These are phyloP conservation scores for Inga oerstediana DNA, from an alignment of 306 rosid species.

Conservation along the genomic window DNA sequence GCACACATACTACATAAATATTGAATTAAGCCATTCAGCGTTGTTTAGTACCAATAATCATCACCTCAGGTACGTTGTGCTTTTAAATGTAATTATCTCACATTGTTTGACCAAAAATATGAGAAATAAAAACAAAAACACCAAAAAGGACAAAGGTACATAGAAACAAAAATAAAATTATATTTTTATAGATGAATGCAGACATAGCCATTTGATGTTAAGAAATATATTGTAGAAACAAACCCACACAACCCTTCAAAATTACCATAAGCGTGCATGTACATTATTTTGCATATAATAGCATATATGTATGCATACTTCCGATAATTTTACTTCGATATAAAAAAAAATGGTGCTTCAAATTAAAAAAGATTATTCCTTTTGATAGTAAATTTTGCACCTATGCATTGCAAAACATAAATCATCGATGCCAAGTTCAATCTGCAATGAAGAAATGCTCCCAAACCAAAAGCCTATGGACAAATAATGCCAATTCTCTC, in stretches of 20 bases:
- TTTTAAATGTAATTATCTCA: background rate
- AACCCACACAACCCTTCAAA: background rate
- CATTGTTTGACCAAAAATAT: background rate
- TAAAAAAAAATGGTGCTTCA: background rate
- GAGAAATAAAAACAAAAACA: background rate
- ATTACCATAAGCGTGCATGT: background rate
- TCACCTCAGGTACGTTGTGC: background rate
- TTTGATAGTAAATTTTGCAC: background rate
- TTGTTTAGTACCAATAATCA: background rate
- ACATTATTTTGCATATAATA: background rate
- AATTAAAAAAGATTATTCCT: background rate
- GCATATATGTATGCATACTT: background rate
- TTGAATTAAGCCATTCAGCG: no score
- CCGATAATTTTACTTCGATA: background rate
- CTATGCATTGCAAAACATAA: background rate
- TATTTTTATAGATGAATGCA: background rate
- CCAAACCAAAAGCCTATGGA: constrained; percentile 96
- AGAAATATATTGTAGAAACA: background rate
- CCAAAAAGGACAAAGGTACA: background rate
- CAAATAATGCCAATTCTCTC: constrained; percentile 74
- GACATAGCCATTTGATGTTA: background rate
- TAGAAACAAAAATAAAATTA: background rate
- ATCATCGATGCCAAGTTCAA: constrained; percentile 27
- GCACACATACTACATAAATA: no score
- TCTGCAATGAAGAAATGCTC: constrained; percentile 40